phyloP scores from a whole-genome alignment of 2,329 filamentous ascomycete species.

The Dothideomycetes sp. region DNA sequence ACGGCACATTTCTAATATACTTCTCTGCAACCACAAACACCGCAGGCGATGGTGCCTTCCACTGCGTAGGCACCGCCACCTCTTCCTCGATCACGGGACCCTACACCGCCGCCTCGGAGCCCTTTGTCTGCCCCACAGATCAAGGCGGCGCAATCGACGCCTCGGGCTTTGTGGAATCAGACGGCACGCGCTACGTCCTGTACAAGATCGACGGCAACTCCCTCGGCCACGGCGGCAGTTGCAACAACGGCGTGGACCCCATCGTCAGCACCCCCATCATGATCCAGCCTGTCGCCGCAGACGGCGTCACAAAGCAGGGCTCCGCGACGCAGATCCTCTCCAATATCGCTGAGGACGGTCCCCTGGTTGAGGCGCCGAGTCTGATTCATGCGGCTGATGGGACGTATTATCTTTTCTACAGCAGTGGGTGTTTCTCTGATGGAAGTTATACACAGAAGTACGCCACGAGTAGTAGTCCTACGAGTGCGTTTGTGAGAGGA shows the following conservation, averaged over 20 bases:
- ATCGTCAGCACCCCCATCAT: constrained; percentile 15
- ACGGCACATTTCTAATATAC: constrained; percentile 19
- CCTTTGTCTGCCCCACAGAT: constrained; percentile 16
- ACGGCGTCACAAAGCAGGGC: constrained; percentile 16
- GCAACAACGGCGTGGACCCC: constrained; percentile 12
- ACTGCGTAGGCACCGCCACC: constrained; percentile 18
- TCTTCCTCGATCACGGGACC: constrained; percentile 15
- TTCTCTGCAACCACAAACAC: constrained; percentile 17
- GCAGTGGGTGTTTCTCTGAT: constrained; percentile 17
- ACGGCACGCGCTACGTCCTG: constrained; percentile 14
- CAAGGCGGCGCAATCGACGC: constrained; percentile 20
- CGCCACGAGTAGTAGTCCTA: constrained; percentile 9
- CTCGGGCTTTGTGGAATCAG: constrained; percentile 15
- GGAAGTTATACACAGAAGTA: constrained; percentile 18
- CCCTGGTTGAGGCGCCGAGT: constrained; percentile 17
- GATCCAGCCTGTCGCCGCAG: constrained; percentile 15
- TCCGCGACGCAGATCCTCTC: constrained; percentile 12
- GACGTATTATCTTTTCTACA: constrained; percentile 22
- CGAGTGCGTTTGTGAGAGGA: constrained; percentile 10
- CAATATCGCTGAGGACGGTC: constrained; percentile 17
- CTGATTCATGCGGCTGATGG: constrained; percentile 13
- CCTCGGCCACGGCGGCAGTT: constrained; percentile 15
- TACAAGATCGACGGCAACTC: constrained; percentile 21
- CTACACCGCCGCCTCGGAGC: constrained; percentile 13
- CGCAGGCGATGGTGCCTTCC: constrained; percentile 13